phyloP scores from a whole-genome alignment of 2,329 filamentous ascomycete genomes.

The Penicillium sp. region DNA sequence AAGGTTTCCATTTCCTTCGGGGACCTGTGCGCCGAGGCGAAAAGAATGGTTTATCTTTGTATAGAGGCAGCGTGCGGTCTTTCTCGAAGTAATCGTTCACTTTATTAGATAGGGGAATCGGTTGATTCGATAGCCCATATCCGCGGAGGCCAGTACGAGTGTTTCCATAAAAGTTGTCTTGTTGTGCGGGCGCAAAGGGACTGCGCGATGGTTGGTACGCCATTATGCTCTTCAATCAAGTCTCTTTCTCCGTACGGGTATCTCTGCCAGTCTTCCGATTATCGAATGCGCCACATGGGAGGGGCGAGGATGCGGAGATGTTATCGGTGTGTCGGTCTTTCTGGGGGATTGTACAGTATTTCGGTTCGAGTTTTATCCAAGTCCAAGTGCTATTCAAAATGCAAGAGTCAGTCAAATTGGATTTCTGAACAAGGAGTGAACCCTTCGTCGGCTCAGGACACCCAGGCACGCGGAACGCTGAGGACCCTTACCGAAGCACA shows the following conservation, averaged over 20 bases:
- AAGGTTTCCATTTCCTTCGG: conserved; percentile 64
- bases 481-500: neutral
- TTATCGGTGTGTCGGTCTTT: neutral
- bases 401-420: neutral
- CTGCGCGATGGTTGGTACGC: conserved; percentile 60
- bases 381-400: neutral
- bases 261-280: conserved; percentile 9
- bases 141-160: conserved; percentile 40
- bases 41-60: conserved; percentile 95
- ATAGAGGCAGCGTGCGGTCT: conserved; percentile 76
- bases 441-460: neutral
- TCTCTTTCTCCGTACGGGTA: neutral
- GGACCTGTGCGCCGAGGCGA: conserved; percentile 55
- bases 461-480: neutral
- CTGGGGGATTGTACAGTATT: neutral
- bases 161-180: conserved; percentile 29
- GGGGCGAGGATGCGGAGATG: neutral
- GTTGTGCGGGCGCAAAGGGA: conserved; percentile 8
- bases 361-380: neutral
- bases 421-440: neutral
- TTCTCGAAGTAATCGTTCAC: conserved; percentile 65
- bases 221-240: conserved; percentile 27
- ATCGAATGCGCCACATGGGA: conserved; percentile 16
- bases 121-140: conserved; percentile 36
- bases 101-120: conserved; percentile 58